Evolutionary conservation across 116 monocot genomes (phyloP).

Genomic region (Thalassia testudinum): DNA sequence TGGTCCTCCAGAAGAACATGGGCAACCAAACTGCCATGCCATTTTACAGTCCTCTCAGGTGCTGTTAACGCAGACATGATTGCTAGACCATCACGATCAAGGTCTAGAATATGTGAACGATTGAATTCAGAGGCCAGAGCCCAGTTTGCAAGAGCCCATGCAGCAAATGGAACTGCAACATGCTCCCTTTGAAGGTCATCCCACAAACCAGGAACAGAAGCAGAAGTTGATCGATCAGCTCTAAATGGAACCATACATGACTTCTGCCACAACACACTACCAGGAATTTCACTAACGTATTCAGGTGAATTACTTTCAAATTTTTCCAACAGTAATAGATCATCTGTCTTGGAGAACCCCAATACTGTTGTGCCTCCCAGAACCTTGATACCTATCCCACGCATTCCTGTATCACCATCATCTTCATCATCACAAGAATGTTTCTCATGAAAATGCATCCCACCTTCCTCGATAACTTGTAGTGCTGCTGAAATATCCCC

Average conservation of each 20-base stretch:
- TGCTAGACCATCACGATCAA: constrained; percentile 85
- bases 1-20: constrained; percentile 69
- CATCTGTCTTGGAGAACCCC: constrained; percentile 39
- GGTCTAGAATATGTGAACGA: constrained; percentile 73
- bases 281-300: constrained; percentile 8
- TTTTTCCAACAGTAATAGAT: constrained; percentile 11
- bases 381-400: constrained; percentile 85
- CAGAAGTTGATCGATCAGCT: constrained; percentile 18
- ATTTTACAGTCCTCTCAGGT: constrained; percentile 89
- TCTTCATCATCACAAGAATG: constrained; percentile 22
- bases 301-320: constrained; percentile 10
- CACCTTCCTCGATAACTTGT: constrained; percentile 82
- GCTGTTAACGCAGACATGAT: constrained; percentile 68
- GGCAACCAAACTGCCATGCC: constrained; percentile 88
- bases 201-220: constrained; percentile 75
- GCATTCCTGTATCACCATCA: constrained; percentile 63
- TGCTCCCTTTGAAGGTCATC: constrained; percentile 96
- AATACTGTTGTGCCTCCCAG: constrained; percentile 74
- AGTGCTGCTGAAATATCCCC: constrained; percentile 78
- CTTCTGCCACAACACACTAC: constrained; percentile 11
- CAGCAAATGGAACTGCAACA: constrained; percentile 96
- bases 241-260: constrained; percentile 11
- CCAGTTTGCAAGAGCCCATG: constrained; percentile 98
- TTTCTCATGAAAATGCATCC: constrained; percentile 55
- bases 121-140: constrained; percentile 73